Percentiles rank a stretch among this genome's conserved stretches.
Conservation (phyloP, 1,284 basidiomycete genomes). For the Spongispora temasekensis region DNA sequence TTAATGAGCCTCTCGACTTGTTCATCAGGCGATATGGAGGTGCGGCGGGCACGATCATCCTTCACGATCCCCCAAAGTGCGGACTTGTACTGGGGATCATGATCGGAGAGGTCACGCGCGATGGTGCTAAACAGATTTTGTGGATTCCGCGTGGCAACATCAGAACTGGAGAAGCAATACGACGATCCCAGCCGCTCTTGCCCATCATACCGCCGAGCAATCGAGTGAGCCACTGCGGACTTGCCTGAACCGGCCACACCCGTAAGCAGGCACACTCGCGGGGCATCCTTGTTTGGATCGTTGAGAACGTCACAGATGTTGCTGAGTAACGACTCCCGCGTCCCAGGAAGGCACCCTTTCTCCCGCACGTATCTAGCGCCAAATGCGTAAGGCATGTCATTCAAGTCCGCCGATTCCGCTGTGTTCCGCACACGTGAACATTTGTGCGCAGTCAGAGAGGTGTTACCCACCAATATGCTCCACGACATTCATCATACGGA, state of each 20-base stretch:
- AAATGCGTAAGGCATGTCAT: neutral
- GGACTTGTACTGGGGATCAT: too few relatives aligned
- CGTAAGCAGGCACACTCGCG: neutral
- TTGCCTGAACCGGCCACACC: neutral
- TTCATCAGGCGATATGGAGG: neutral
- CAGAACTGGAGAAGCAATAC: neutral
- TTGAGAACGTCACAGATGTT: neutral
- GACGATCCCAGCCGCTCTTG: neutral
- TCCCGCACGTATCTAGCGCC: neutral
- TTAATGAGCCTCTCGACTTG: neutral
- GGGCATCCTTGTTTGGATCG: neutral
- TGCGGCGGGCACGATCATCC: neutral
- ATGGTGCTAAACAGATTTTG: neutral
- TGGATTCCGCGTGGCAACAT: neutral
- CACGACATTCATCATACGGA: neutral
- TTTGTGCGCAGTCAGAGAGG: too few relatives aligned
- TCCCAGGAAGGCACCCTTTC: neutral
- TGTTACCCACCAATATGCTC: neutral
- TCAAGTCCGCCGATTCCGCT: neutral
- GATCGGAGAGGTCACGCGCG: neutral
- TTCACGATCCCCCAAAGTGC: neutral
- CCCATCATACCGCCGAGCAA: neutral
- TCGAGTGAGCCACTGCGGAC: neutral
- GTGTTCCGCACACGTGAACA: fast-evolving
- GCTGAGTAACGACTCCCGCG: neutral